Conservation (phyloP, 2,329 filamentous ascomycete species). For the Lanzia echinophila region DNA sequence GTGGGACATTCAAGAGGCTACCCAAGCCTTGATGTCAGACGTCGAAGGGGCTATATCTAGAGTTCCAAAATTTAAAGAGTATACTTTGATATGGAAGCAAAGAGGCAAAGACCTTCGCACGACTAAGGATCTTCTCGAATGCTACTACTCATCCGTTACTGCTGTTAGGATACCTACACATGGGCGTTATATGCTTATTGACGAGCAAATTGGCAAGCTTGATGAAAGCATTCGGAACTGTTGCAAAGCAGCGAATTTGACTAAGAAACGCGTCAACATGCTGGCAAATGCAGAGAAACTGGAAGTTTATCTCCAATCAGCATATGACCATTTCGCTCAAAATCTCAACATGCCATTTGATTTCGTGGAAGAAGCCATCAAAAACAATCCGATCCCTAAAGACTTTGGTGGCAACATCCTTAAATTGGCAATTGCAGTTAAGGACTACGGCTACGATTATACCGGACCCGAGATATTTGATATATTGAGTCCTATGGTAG, state of each 20-base stretch:
- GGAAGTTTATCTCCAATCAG: constrained; percentile 41
- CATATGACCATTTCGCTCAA: constrained; percentile 43
- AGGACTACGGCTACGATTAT: constrained; percentile 23
- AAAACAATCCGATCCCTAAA: constrained; percentile 39
- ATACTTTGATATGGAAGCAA: constrained; percentile 37
- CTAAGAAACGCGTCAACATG: constrained; percentile 41
- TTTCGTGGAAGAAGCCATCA: constrained; percentile 41
- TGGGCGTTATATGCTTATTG: constrained; percentile 41
- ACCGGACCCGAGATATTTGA: constrained; percentile 34
- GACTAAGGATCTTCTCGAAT: constrained; percentile 40
- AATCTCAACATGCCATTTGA: constrained; percentile 42
- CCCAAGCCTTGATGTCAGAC: constrained; percentile 12
- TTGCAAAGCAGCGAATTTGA: constrained; percentile 35
- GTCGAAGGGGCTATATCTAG: constrained; percentile 2
- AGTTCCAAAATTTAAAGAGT: constrained; percentile 30
- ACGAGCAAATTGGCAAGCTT: constrained; percentile 42
- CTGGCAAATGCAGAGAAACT: constrained; percentile 40
- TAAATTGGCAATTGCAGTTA: constrained; percentile 39
- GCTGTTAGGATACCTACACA: constrained; percentile 43
- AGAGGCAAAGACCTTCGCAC: constrained; percentile 37
- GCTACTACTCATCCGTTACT: constrained; percentile 44
- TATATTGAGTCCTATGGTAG: constrained; percentile 41
- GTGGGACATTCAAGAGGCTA: constrained; percentile 36
- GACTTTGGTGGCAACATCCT: constrained; percentile 45
- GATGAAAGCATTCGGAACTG: constrained; percentile 37